Conservation (phyloP, 306 rosid species). For the Rosa chinensis region DNA sequence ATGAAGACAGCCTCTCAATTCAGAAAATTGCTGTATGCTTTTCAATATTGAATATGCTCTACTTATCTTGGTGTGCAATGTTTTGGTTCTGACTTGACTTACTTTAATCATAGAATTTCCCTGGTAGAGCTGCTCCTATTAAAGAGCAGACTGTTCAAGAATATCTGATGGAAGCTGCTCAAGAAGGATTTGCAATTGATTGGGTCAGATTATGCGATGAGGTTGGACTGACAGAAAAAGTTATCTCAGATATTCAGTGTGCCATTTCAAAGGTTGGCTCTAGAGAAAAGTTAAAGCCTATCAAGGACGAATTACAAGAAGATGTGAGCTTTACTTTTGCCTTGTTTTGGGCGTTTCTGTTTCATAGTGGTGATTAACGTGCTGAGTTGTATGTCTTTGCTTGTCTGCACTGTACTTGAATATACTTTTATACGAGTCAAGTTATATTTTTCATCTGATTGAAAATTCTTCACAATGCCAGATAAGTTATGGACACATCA, state of each 20-base stretch:
- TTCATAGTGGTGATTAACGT: slow-evolving; percentile 8
- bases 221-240: slow-evolving; percentile 48
- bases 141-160: slow-evolving; percentile 68
- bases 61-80: slow-evolving; percentile 13
- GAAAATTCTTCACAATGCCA: slow-evolving; percentile 35
- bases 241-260: slow-evolving; percentile 47
- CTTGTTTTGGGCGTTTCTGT: slow-evolving; percentile 5
- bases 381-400: neutral
- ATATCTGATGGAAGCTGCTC: slow-evolving; percentile 79
- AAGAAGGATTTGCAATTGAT: slow-evolving; percentile 66
- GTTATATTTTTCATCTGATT: slow-evolving; percentile 27
- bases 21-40: slow-evolving; percentile 69
- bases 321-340: slow-evolving; percentile 51
- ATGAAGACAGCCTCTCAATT: slow-evolving; percentile 65
- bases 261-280: slow-evolving; percentile 79
- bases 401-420: neutral
- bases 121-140: slow-evolving; percentile 79
- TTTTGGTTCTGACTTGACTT: slow-evolving; percentile 7
- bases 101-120: slow-evolving; percentile 49
- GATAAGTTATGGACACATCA: slow-evolving; percentile 72
- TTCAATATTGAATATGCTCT: neutral
- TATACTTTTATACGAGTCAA: neutral
- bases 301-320: slow-evolving; percentile 79
- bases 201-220: slow-evolving; percentile 64
- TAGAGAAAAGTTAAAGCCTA: slow-evolving; percentile 76